Evolutionary conservation across 371 early-diverging fungal genomes (phyloP).

Genomic region (Mortierella sp.): DNA sequence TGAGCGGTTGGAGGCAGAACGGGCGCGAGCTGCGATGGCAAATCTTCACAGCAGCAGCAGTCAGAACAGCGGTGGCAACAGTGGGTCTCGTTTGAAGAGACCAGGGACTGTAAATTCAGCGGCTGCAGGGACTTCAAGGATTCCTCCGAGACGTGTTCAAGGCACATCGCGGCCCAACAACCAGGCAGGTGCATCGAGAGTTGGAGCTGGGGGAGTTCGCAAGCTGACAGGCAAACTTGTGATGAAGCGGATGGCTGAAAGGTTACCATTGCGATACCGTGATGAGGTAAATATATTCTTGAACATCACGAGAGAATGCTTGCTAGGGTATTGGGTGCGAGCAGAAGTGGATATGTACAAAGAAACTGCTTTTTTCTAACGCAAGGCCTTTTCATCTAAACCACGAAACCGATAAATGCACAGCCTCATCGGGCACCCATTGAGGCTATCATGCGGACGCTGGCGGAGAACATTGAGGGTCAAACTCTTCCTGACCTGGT

Average conservation of each 20-base stretch:
- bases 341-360: background rate
- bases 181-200: conserved; percentile 34
- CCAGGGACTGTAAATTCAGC: conserved; percentile 7
- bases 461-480: conserved; percentile 48
- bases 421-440: conserved; percentile 49
- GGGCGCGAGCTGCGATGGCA: conserved; percentile 20
- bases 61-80: conserved; percentile 10
- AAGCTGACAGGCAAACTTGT: conserved; percentile 40
- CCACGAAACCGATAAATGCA: background rate
- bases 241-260: conserved; percentile 53
- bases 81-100: conserved; percentile 10
- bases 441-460: conserved; percentile 52
- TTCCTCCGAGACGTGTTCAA: conserved; percentile 33
- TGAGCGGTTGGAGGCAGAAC: conserved; percentile 39
- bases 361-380: background rate
- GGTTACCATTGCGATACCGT: conserved; percentile 49
- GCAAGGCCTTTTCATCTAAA: background rate
- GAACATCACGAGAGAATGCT: background rate
- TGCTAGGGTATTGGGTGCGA: background rate
- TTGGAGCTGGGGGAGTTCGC: conserved; percentile 44
- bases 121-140: conserved; percentile 20
- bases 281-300: conserved; percentile 38
- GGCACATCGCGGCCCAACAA: background rate
- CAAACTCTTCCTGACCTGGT: conserved; percentile 45
- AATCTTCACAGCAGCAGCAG: conserved; percentile 15